A percentile compares a stretch with the other conserved stretches of the same genome.
Evolutionary conservation across 768 basidiomycete species (phyloP).

Genomic region (Psilocybe tampanensis): DNA sequence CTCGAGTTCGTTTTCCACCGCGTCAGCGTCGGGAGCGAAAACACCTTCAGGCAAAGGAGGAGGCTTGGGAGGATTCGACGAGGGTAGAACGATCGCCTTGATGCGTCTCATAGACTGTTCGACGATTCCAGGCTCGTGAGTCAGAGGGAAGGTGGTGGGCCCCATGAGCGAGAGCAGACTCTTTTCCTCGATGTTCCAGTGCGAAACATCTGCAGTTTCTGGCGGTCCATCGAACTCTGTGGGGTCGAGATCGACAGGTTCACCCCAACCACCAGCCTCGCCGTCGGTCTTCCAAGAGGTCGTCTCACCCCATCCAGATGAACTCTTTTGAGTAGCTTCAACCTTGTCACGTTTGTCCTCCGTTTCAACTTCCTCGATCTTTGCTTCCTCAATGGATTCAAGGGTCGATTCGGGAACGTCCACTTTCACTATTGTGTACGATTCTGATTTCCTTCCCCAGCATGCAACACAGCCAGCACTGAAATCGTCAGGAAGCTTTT

Average conservation of each 20-base stretch:
- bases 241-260: background rate
- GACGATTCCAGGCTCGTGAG: conserved; percentile 66
- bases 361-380: conserved; percentile 7
- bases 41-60: conserved; percentile 20
- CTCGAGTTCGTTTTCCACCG: conserved; percentile 42
- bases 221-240: background rate
- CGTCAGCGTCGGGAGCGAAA: conserved; percentile 23
- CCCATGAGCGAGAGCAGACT: conserved; percentile 43
- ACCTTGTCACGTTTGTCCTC: background rate
- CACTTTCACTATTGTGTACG: conserved; percentile 32
- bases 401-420: conserved; percentile 2
- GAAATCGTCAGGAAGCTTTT: conserved; percentile 51
- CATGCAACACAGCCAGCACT: conserved; percentile 47
- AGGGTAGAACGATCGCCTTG: conserved; percentile 44
- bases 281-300: background rate
- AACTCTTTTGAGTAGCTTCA: background rate
- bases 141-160: conserved; percentile 56
- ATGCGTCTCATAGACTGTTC: conserved; percentile 67
- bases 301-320: conserved; percentile 4
- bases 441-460: conserved; percentile 51
- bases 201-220: background rate
- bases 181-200: conserved; percentile 12
- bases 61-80: conserved; percentile 26
- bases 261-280: conserved; percentile 1
- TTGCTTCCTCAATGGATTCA: background rate